Evolutionary conservation across 2,329 filamentous ascomycete species (phyloP).

Genomic region (Ophiostoma quercus): DNA sequence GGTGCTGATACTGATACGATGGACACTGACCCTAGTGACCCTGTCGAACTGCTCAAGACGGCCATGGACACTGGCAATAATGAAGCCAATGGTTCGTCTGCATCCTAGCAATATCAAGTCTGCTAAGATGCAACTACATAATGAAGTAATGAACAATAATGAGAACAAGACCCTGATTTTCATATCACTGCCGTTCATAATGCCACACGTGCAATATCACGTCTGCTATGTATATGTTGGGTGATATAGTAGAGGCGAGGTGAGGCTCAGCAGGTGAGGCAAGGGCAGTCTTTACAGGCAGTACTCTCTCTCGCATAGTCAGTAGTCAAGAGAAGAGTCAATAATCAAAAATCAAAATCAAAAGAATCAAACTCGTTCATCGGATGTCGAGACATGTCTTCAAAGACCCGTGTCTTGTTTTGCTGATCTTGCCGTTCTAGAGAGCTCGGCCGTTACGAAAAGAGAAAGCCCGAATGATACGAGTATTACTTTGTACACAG

Average conservation of each 20-base stretch:
- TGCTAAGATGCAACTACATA: constrained; percentile 1
- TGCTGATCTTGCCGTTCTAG: not conserved
- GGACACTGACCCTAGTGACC: no score
- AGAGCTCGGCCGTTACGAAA: not conserved
- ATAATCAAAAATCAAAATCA: not conserved
- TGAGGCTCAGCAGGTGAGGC: no score
- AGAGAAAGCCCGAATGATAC: not conserved
- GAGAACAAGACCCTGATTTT: not conserved
- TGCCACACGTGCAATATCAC: constrained; percentile 2
- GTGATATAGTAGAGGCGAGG: no score
- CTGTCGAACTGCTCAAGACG: no score
- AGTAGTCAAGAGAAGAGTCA: not conserved
- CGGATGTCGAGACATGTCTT: no score
- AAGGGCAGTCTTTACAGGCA: no score
- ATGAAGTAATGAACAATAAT: no score
- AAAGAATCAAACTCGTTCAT: no score
- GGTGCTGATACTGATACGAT: no score
- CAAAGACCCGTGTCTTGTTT: not conserved
- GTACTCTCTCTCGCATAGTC: no score
- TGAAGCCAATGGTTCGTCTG: not conserved
- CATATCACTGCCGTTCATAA: not conserved
- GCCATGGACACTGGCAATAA: no score
- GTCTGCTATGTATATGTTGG: not conserved
- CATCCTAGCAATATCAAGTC: not conserved
- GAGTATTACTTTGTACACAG: no score